Percentiles rank a stretch among this genome's conserved stretches.
Evolutionary conservation across 2,329 filamentous ascomycete genomes (phyloP).

Genomic region (Fusarium chlamydosporum): DNA sequence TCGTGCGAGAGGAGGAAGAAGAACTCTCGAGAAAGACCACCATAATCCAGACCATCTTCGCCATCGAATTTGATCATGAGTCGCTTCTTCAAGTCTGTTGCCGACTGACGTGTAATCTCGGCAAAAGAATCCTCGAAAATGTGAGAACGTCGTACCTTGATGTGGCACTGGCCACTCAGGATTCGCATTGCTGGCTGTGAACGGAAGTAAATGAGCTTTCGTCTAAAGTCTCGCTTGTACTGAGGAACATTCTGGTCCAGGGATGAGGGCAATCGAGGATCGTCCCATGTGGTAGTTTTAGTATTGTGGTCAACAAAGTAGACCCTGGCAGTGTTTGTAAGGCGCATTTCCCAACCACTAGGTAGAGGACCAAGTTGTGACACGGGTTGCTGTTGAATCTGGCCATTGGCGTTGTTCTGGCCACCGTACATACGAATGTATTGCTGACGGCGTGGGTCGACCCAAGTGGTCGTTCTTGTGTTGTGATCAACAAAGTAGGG

Average conservation of each 20-base stretch:
- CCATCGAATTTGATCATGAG: constrained; percentile 99
- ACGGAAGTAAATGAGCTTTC: constrained; percentile 99
- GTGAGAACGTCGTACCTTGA: constrained; percentile 95
- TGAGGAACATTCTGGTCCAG: constrained; percentile 98
- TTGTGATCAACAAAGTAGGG: constrained; percentile 99
- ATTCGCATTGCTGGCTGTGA: constrained; percentile 97
- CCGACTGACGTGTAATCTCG: constrained; percentile 96
- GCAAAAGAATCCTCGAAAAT: constrained; percentile 99
- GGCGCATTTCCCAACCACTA: constrained; percentile 99
- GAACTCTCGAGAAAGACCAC: constrained; percentile 97
- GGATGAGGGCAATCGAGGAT: constrained; percentile 93
- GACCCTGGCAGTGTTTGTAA: constrained; percentile 96
- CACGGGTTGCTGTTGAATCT: constrained; percentile 96
- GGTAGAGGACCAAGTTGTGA: constrained; percentile 95
- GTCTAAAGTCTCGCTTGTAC: constrained; percentile 98
- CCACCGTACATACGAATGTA: constrained; percentile 98
- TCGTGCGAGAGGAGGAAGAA: constrained; percentile 99
- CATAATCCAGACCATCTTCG: constrained; percentile 97
- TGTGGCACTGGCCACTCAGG: constrained; percentile 95
- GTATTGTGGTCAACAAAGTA: constrained; percentile 99
- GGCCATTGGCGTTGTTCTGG: constrained; percentile 85
- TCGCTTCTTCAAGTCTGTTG: constrained; percentile 96
- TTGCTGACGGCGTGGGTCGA: constrained; percentile 95
- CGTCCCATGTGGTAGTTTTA: constrained; percentile 99
- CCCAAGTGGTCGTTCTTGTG: constrained; percentile 97